phyloP scores from a whole-genome alignment of 2,329 filamentous ascomycete genomes.

The Emergomyces pasteurianus region DNA sequence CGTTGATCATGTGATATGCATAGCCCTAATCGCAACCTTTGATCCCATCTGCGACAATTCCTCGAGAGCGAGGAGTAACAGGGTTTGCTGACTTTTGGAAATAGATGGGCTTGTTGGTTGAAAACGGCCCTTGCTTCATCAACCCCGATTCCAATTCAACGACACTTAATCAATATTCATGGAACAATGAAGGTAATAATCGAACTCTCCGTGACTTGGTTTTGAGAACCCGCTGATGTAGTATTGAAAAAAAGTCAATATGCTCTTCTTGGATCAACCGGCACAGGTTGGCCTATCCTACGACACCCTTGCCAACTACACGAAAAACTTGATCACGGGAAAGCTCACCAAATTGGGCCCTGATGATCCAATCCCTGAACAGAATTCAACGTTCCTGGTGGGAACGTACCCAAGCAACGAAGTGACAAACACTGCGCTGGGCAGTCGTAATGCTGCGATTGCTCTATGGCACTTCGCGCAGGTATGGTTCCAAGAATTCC shows the following conservation, averaged over 20 bases:
- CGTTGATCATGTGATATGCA: neutral
- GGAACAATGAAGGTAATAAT: conserved; percentile 35
- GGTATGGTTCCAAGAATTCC: conserved; percentile 52
- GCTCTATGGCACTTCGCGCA: conserved; percentile 50
- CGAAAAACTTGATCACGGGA: conserved; percentile 11
- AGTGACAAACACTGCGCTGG: conserved; percentile 35
- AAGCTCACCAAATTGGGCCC: conserved; percentile 3
- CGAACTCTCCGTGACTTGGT: neutral
- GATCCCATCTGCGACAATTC: too few relatives aligned
- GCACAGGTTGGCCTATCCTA: conserved; percentile 49
- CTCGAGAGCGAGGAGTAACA: neutral
- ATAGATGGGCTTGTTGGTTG: conserved; percentile 21
- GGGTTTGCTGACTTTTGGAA: neutral
- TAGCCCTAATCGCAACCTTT: neutral
- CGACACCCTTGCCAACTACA: conserved; percentile 30
- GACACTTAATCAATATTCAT: conserved; percentile 40
- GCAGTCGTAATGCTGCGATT: conserved; percentile 41
- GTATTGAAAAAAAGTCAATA: conserved; percentile 33
- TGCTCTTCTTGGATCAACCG: conserved; percentile 60
- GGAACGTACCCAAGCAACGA: conserved; percentile 42
- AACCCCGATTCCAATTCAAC: conserved; percentile 27
- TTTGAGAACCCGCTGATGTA: neutral
- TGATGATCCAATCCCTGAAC: conserved; percentile 22
- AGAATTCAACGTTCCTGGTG: conserved; percentile 39
- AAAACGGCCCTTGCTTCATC: conserved; percentile 34